Evolutionary conservation across 2,329 filamentous ascomycete genomes (phyloP).

Genomic region (Calonectria naviculata): DNA sequence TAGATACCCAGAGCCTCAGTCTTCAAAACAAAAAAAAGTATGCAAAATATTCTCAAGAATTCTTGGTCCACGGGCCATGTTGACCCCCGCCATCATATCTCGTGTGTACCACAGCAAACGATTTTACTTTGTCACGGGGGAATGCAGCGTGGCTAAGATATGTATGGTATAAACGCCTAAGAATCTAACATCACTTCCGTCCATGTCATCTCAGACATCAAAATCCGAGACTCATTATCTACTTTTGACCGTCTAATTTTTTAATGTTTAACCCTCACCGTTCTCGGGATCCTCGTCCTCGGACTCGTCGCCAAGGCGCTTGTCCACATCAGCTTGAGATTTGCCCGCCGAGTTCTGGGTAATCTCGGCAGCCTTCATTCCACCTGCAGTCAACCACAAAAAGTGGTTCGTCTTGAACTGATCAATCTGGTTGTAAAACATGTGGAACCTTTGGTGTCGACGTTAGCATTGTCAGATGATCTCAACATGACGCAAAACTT

Average conservation of each 20-base stretch:
- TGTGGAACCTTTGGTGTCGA: slow-evolving; percentile 69
- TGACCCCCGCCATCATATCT: neutral
- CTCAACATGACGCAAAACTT: slow-evolving; percentile 54
- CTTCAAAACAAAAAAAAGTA: slow-evolving; percentile 13
- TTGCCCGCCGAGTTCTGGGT: slow-evolving; percentile 45
- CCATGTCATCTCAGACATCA: neutral
- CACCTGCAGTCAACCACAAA: slow-evolving; percentile 78
- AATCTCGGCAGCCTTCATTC: slow-evolving; percentile 69
- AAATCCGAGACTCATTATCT: slow-evolving; percentile 3
- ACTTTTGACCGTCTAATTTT: neutral
- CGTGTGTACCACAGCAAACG: neutral
- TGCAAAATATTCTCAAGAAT: neutral
- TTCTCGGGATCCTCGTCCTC: slow-evolving; percentile 63
- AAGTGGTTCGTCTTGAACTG: slow-evolving; percentile 79
- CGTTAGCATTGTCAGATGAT: neutral
- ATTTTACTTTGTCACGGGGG: neutral
- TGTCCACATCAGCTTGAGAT: slow-evolving; percentile 55
- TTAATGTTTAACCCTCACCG: slow-evolving; percentile 52
- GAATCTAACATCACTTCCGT: neutral
- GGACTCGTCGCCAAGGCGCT: slow-evolving; percentile 64
- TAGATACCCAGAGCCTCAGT: slow-evolving; percentile 28
- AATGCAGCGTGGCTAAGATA: neutral
- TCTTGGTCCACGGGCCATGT: neutral
- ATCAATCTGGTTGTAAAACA: slow-evolving; percentile 84
- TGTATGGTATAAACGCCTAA: neutral